phyloP scores from a whole-genome alignment of 345 rosid species.

The Salix dunnii region DNA sequence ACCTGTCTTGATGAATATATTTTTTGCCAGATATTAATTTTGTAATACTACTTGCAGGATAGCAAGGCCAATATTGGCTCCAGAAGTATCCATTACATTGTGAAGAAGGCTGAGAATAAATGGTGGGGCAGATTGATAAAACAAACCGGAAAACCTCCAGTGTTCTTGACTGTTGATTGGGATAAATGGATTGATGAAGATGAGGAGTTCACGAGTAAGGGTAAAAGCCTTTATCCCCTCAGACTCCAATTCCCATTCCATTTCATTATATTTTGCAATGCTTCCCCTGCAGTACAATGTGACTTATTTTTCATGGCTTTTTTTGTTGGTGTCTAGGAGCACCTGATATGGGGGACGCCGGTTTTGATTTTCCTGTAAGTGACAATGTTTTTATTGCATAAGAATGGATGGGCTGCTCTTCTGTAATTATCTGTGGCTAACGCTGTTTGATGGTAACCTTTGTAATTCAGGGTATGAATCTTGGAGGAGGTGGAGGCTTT shows the following conservation, averaged over 20 bases:
- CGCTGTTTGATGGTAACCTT: background rate
- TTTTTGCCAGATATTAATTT: background rate
- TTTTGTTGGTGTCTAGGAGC: background rate
- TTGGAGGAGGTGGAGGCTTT: slow-evolving; percentile 11
- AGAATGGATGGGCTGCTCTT: background rate
- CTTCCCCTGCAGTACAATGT: background rate
- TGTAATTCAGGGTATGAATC: slow-evolving; percentile 24
- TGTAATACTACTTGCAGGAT: slow-evolving; percentile 32
- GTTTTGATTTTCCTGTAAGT: slow-evolving; percentile 46
- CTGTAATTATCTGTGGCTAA: background rate
- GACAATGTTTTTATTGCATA: background rate
- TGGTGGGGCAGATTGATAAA: slow-evolving; percentile 60
- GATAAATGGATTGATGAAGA: slow-evolving; percentile 65
- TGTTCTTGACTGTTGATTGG: slow-evolving; percentile 56
- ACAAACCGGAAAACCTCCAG: slow-evolving; percentile 46
- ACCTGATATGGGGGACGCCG: slow-evolving; percentile 26
- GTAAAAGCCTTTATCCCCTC: slow-evolving; percentile 8
- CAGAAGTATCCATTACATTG: slow-evolving; percentile 41
- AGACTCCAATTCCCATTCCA: background rate
- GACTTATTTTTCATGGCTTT: background rate
- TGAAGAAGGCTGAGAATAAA: slow-evolving; percentile 47
- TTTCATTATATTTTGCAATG: background rate
- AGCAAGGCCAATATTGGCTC: slow-evolving; percentile 46
- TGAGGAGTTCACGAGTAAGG: slow-evolving; percentile 33
- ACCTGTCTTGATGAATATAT: background rate